Evolutionary conservation across 2,329 filamentous ascomycete genomes (phyloP), one percentile per base, ranked within the genome.

Genomic region (Pyrenophora graminea): DNA sequence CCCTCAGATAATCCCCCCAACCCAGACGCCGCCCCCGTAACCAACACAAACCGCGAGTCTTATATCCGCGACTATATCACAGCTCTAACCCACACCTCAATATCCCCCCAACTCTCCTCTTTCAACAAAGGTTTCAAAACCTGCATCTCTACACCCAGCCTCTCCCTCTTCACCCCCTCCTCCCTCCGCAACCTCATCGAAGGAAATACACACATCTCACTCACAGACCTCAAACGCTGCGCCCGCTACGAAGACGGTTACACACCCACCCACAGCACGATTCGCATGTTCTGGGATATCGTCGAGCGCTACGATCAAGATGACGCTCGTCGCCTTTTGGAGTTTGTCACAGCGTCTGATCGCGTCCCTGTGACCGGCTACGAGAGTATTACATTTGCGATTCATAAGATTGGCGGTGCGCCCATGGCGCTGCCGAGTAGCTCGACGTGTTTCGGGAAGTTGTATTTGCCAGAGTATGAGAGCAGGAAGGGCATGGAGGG

Each of bases 281-380:
- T 99, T 36, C 77, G 79, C 19, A 84, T 89, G 61, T 97, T 99
- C 70, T 99, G 94, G 94, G 80, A 80, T 10, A 82, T 97, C 6
- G 88, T 96, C 1, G 82, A 82, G 58, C 73, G 70, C 31, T 94
- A 84, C 67, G 80, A 85, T 52, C 80, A 87, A 13, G 79, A 82
- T 38, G 88, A 92, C 79, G 88, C 88, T 73, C 83, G 85, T 45
- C 85, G 84, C 63, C 76, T 99, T 30, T 80, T 99, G 27, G 91
- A 97, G 70, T 99, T 99, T 66, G 92, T 99, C 25, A 99, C 94
- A 12, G 93, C 93, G 0, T 93, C 87, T 63, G 92, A 97, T 67
- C 83, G 94, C 2, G 84, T 97, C 2, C 94, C 94, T 0, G 89
- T 96, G 0, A 91, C 90, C 17, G 94, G 94, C 2, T 85, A 92